Evolutionary conservation across 2,329 filamentous ascomycete genomes (phyloP).

Genomic region (Cryphonectria naterciae): DNA sequence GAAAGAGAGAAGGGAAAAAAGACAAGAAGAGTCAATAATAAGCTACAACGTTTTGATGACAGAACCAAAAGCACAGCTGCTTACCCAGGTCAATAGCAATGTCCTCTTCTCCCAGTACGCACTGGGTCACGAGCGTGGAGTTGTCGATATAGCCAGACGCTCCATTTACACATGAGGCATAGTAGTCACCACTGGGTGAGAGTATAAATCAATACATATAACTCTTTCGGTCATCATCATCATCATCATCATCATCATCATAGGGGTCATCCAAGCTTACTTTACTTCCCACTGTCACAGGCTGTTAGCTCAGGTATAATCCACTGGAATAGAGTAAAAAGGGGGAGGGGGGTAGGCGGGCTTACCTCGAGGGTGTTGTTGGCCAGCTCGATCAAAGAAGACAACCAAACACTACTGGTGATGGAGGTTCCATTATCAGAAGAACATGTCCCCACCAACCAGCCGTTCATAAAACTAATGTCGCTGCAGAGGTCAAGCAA

Average conservation of each 20-base stretch:
- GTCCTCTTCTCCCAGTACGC: not conserved
- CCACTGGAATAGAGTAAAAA: not conserved
- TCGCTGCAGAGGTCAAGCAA: not conserved
- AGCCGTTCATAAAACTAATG: constrained; percentile 5
- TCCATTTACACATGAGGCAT: constrained; percentile 7
- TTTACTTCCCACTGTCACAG: not conserved
- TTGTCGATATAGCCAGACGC: not conserved
- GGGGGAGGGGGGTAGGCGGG: too few species aligned
- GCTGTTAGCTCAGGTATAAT: not conserved
- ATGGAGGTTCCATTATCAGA: not conserved
- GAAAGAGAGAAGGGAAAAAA: not conserved
- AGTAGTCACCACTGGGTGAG: not conserved
- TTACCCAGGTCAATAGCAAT: constrained; percentile 4
- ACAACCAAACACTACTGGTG: constrained; percentile 9
- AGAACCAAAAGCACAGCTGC: not conserved
- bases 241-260: not conserved
- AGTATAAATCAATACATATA: not conserved
- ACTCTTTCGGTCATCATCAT: not conserved
- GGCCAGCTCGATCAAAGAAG: constrained; percentile 1
- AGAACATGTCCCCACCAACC: constrained; percentile 4
- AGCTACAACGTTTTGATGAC: not conserved
- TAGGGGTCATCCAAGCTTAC: not conserved
- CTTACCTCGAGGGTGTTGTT: not conserved
- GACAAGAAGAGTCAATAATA: not conserved
- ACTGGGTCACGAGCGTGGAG: constrained; percentile 12